phyloP scores from a whole-genome alignment of 352 stramenopile genomes.

The Globisporangium parvum region DNA sequence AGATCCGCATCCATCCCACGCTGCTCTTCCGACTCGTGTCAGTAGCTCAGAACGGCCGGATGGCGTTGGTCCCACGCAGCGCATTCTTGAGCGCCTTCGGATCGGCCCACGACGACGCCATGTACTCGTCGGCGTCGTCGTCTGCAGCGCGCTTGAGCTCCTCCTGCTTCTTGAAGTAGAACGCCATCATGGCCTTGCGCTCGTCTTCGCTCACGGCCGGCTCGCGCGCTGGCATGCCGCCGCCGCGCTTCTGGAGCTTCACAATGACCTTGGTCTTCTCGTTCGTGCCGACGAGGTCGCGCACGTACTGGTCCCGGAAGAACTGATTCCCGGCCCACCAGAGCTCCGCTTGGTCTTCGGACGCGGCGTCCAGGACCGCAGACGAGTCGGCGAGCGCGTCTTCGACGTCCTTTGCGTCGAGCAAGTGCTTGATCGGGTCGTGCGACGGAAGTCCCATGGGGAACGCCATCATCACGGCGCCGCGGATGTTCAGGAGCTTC shows the following conservation, averaged over 20 bases:
- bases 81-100: conserved; percentile 91
- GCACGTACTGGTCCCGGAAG: conserved; percentile 81
- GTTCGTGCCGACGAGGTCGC: conserved; percentile 92
- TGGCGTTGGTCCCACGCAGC: conserved; percentile 85
- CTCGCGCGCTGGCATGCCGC: conserved; percentile 79
- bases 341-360: conserved; percentile 85
- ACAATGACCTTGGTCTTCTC: conserved; percentile 92
- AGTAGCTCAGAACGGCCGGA: conserved; percentile 76
- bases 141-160: conserved; percentile 81
- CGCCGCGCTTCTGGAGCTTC: conserved; percentile 89
- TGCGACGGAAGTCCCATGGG: conserved; percentile 91
- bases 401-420: conserved; percentile 68
- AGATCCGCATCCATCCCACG: background rate
- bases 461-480: conserved; percentile 92
- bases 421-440: conserved; percentile 82
- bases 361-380: conserved; percentile 70
- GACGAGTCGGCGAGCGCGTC: conserved; percentile 58
- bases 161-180: conserved; percentile 92
- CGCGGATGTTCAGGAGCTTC: conserved; percentile 91
- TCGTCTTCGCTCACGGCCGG: conserved; percentile 91
- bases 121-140: conserved; percentile 93
- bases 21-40: background rate
- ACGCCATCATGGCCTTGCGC: conserved; percentile 96
- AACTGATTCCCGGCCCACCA: conserved; percentile 96
- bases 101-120: conserved; percentile 92